Evolutionary conservation across 305 asterid genomes (phyloP), one percentile per base, ranked within the genome.

Genomic region (Fraxinus xanthoxyloides): DNA sequence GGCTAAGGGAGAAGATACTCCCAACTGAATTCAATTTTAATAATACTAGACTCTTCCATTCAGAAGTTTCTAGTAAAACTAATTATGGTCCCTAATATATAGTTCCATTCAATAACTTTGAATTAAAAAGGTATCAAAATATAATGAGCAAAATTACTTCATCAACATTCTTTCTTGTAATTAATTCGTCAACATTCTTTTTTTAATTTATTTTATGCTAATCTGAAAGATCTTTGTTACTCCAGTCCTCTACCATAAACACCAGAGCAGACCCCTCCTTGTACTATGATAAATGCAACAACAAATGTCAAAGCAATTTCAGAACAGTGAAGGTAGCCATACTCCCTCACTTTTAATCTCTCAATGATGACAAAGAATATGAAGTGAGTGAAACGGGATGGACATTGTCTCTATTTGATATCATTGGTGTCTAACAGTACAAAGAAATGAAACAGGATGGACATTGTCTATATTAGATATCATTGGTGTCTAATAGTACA

Each of bases 281-380:
- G 73, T 65, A 26, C 32, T 63, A 26, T 24, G 72, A 65, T 65
- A 56, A 56, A 26, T 26, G 73, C 73, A 26, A 65, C 36, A 65
- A 12, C 35, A 65, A 65, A 65, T 26, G n/a, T 65, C 73, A 65
- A 65, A 65, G 73, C 15, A 24, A 65, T 65, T 65, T 65, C 73
- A 65, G 73, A 65, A 12, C 36, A 65, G 31, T 12, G 19, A 65
- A 65, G 31, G 73, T 26, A 65, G 73, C 36, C 21, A 65, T 26
- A 26, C 7, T 65, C 73, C 35, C 43, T 31, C 74, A 4, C 59
- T 77, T 74, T 70, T 36, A 67, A 51, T 48, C 28, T 65, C 72
- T 79, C 26, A 19, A 12, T 28, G 24, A 82, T 24, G 32, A 78
- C 56, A 28, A 77, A 76, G 76, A 74, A 65, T 32, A 63, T 65